Evolutionary conservation across 345 rosid species (phyloP).

Genomic region (Iberis pinnata): DNA sequence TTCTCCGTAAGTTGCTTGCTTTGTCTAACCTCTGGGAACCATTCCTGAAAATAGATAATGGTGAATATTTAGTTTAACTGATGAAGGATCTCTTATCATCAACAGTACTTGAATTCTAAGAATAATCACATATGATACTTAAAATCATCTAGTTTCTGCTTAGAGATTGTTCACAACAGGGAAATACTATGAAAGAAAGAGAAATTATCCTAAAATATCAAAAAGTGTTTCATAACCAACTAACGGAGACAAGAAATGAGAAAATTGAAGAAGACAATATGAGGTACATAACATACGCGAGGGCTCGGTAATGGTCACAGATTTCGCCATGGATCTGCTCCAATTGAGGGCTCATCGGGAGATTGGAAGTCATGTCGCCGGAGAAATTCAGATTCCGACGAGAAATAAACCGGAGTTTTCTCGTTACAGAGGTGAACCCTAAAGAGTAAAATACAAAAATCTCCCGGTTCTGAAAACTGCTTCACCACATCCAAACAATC

Average conservation of each 20-base stretch:
- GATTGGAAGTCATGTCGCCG: constrained; percentile 44
- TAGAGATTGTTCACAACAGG: background rate
- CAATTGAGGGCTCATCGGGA: constrained; percentile 77
- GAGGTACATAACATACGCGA: too few relatives aligned
- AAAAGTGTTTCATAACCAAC: too few relatives aligned
- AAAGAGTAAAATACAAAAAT: too few relatives aligned
- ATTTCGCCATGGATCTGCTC: constrained; percentile 96
- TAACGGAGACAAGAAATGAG: too few relatives aligned
- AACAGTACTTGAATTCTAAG: background rate
- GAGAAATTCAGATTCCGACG: too few relatives aligned
- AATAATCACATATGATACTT: background rate
- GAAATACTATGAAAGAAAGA: background rate
- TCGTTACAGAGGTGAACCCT: too few relatives aligned
- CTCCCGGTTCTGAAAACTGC: too few relatives aligned
- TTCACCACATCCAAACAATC: too few relatives aligned
- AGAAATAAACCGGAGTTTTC: too few relatives aligned
- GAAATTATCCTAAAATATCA: too few relatives aligned
- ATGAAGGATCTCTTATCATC: background rate
- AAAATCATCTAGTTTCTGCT: constrained; percentile 1
- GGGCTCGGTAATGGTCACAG: constrained; percentile 75
- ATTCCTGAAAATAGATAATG: constrained; percentile 49
- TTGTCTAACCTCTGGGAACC: constrained; percentile 94
- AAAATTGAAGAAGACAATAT: too few relatives aligned
- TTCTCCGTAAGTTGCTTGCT: constrained; percentile 92
- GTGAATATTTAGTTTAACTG: background rate